Evolutionary conservation across 345 rosid genomes (phyloP), one percentile per base, ranked within the genome.

Genomic region (Physaria fendleri): DNA sequence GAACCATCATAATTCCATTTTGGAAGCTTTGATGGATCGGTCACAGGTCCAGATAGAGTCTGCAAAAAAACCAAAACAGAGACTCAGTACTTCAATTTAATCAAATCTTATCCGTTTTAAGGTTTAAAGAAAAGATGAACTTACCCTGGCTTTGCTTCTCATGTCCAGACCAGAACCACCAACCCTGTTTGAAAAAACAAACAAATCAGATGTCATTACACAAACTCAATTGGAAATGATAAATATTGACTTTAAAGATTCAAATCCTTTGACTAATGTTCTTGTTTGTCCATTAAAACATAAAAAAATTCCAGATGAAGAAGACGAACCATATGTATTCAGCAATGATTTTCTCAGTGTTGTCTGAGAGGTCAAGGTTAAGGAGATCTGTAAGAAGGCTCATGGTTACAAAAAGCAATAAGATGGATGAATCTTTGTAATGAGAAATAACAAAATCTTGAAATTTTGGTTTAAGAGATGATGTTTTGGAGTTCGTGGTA

Each of bases 1-100:
- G 94, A 85, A 32, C 96, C 98, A 51, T 85, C 96, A 42, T 82
- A 88, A 61, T 85, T 88, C 96, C 96, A 88, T 24, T 75, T 79
- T 0, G 91, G 94, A 0, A 88, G 85, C 76, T 73, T 64, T 23
- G 77, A 39, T 33, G 94, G 91, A 63, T 80, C 85, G 24, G 30
- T 77, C 4, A 83, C 87, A 0, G 88, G 87, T 14, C 79, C 84
- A 13, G 76, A 5, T 7, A 89, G 76, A 25, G 96, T 89, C 96
- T 89, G n/a, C n/a, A n/a, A n/a, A n/a, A n/a, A n/a, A n/a, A n/a
- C n/a, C 9, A 40, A 28, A 59, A 21, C 32, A 67, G 13, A 48
- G 22, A 27, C 6, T 32, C 11, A 17, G 43, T 23, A 15, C 40
- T 6, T 9, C 48, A 38, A 18, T 49, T 22, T 47, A 20, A 23